Evolutionary conservation across 768 basidiomycete genomes (phyloP), one percentile per base, ranked within the genome.

Genomic region (Mycena sanguinolenta): DNA sequence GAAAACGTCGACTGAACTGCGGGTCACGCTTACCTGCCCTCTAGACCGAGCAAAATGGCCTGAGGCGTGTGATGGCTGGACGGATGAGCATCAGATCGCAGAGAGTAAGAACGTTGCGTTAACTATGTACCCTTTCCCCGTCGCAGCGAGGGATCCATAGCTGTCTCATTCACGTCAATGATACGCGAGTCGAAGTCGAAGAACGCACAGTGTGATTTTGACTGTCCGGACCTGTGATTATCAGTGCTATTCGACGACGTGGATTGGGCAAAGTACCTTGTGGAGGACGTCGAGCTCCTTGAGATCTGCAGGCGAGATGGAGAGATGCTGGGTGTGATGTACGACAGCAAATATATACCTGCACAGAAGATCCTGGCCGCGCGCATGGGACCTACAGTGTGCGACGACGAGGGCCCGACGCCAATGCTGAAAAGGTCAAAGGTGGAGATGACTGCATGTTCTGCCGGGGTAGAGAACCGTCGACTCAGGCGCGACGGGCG

Each of bases 361-460:
- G 68, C 72, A 14, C 57, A 61, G 78, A 97, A 97, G 73, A 97
- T 97, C 67, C 90, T 95, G 12, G 91, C 94, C 19, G 95, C 96
- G 5, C 96, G 89, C 96, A 97, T 97, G 27, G 88, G 87, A 1
- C 86, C 82, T 23, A 87, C 67, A 0, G 87, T 88, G 73, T 88
- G 87, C 14, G 84, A 86, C 8, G 86, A 87, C 12, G 86, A 86
- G 7, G 87, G 87, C 6, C 87, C 87, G 39, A 87, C 84, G 68
- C 96, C 96, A 71, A 97, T 93, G 75, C 92, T 94, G 84, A 97
- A 97, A 61, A 97, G 84, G 79, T 98, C 96, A 77, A 97, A 97
- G 0, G 96, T 91, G 1, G 94, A 95, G 63, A 97, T 96, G 72
- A 46, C 44, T n/a, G 44, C 44, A n/a, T 46, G 44, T n/a, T 21